Evolutionary conservation across 2,329 filamentous ascomycete genomes (phyloP), one percentile per base, ranked within the genome.

Genomic region (Fusarium sp.): DNA sequence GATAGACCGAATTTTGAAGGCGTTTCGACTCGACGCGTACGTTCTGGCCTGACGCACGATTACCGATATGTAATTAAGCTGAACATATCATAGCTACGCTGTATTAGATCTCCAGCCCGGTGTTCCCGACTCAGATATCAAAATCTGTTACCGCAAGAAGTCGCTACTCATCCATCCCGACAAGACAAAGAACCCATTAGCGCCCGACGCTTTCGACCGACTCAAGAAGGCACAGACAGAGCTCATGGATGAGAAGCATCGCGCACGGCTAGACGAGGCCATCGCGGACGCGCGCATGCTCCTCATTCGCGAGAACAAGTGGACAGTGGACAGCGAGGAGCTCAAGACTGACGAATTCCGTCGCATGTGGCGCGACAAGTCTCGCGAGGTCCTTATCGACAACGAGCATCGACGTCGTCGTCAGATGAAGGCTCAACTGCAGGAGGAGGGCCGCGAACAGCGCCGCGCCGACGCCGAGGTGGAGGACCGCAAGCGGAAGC

Each of bases 131-230:
- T 95, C 94, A 69, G 97, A 98, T 85, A 98, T 99, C 88, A 98
- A 98, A 85, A 87, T 92, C 77, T 90, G 91, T 76, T 99, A 98
- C 86, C 95, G 97, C 87, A 95, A 95, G 80, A 98, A 98, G 84
- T 99, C 97, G n/a, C 92, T 99, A 67, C 92, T 99, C 58, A 98
- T 99, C 86, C 97, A 99, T 86, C 97, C 97, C 8, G 97, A 99
- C 87, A 99, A 99, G 84, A 98, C 97, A 66, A 92, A 92, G 80
- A 98, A 99, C 81, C 93, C 95, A 0, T 90, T 88, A 58, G 97
- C 97, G 0, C 96, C 97, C 5, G 97, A 98, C 79, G 97, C 97
- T 75, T 99, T 99, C 81, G 97, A 99, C 84, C 92, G 96, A 11
- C 89, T 99, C 31, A 98, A 98, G 81, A 98, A 98, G 84, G 97